phyloP scores from a whole-genome alignment of 768 basidiomycete species.

The Lactifluus hygrophoroides region DNA sequence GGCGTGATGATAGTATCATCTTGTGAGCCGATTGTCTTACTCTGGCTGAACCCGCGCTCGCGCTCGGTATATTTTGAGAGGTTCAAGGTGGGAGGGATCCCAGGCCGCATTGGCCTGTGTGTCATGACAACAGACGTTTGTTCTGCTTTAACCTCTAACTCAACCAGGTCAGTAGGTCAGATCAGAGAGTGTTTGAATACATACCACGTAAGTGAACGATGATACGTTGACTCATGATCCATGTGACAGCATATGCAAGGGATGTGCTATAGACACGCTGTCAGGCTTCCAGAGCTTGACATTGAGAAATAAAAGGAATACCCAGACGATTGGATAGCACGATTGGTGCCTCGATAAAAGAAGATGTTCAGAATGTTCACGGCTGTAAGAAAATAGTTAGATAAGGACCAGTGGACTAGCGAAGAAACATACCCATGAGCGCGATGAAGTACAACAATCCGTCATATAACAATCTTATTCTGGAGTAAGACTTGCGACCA shows the following conservation, averaged over 20 bases:
- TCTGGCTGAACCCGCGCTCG: background rate
- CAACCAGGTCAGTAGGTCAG: background rate
- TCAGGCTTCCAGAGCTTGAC: background rate
- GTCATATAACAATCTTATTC: constrained; percentile 54
- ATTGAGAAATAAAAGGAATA: background rate
- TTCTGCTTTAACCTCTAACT: constrained; percentile 21
- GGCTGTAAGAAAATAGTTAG: constrained; percentile 11
- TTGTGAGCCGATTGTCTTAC: background rate
- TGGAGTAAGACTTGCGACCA: background rate
- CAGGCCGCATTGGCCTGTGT: background rate
- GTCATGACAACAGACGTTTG: background rate
- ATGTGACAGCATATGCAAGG: constrained; percentile 29
- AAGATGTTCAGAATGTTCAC: constrained; percentile 25
- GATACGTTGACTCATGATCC: constrained; percentile 32
- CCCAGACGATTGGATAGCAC: constrained; percentile 21
- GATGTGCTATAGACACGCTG: constrained; percentile 21
- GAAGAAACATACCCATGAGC: constrained; percentile 34
- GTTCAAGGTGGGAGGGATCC: background rate
- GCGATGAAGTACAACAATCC: constrained; percentile 55
- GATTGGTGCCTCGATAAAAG: constrained; percentile 22
- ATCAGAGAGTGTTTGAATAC: background rate
- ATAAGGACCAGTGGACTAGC: background rate
- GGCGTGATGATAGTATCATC: background rate
- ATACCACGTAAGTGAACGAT: constrained; percentile 30
- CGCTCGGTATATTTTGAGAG: background rate